Conservation (phyloP, 2,329 filamentous ascomycete species). For the Colletotrichum gigasporum region DNA sequence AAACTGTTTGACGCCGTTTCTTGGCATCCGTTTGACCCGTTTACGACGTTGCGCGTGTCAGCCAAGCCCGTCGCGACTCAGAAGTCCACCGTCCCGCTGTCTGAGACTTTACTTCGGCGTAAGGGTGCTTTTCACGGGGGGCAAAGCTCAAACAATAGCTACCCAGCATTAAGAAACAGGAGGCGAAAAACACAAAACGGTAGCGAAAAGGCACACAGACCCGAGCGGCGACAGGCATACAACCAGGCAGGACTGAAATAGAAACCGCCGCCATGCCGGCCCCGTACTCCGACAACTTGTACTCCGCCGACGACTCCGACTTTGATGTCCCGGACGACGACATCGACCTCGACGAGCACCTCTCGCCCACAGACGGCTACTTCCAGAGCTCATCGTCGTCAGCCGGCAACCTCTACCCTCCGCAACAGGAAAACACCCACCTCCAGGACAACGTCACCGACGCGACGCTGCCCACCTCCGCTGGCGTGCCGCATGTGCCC, state of each 20-base stretch:
- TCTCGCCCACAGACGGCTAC: conserved; percentile 63
- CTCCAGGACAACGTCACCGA: conserved; percentile 32
- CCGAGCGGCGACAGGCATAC: neutral
- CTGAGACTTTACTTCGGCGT: neutral
- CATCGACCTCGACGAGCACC: conserved; percentile 29
- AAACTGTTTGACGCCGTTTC: conserved; percentile 19
- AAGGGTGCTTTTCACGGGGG: neutral
- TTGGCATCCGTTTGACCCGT: conserved; percentile 19
- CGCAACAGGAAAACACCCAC: conserved; percentile 21
- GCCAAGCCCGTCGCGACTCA: conserved; percentile 28
- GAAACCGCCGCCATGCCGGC: conserved; percentile 49
- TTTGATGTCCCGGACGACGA: conserved; percentile 39
- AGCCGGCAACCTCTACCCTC: conserved; percentile 36
- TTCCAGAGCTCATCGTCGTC: conserved; percentile 51
- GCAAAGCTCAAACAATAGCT: conserved; percentile 23
- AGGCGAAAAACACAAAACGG: neutral
- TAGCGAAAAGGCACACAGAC: conserved; percentile 27
- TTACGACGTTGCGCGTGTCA: conserved; percentile 29
- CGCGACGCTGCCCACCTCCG: conserved; percentile 37
- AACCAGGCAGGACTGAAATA: conserved; percentile 21
- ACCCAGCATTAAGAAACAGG: conserved; percentile 23
- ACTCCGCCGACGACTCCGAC: conserved; percentile 29
- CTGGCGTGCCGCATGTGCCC: conserved; percentile 54
- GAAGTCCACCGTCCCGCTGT: conserved; percentile 5
- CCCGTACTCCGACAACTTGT: conserved; percentile 51